Evolutionary conservation across 78 protist genomes (phyloP).

Genomic region (Blattamonas nauphoetae): DNA sequence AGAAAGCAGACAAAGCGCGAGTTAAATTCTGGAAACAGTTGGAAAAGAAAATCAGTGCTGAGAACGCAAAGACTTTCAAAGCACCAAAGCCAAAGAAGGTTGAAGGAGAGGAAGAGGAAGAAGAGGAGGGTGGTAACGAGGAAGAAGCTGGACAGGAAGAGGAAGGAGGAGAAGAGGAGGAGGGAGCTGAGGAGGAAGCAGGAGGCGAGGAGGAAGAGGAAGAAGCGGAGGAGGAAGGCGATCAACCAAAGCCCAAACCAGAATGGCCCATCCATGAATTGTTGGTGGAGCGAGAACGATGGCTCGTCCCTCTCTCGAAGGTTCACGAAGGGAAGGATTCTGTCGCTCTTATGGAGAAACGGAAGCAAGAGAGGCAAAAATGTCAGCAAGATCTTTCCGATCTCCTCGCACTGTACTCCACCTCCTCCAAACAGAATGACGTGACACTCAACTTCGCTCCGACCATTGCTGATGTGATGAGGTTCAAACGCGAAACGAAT

Average conservation of each 20-base stretch:
- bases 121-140: too few species aligned
- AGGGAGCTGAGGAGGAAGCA: neutral
- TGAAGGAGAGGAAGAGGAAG: too few species aligned
- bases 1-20: too few species aligned
- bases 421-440: neutral
- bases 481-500: neutral
- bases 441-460: neutral
- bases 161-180: neutral
- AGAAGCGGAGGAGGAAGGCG: neutral
- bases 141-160: too few species aligned
- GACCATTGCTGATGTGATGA: neutral
- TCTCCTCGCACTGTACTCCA: neutral
- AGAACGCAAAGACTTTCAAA: too few species aligned
- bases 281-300: neutral
- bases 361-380: neutral
- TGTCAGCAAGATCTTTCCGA: neutral
- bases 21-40: too few species aligned
- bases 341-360: too few species aligned
- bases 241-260: neutral
- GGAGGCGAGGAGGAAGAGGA: neutral
- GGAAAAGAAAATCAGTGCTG: too few species aligned
- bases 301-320: neutral
- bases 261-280: neutral
- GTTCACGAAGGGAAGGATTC: neutral
- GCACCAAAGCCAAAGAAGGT: too few species aligned